Evolutionary conservation across 1,284 basidiomycete genomes (phyloP), one percentile per base, ranked within the genome.

Genomic region (Cystobasidiaceae sp.): DNA sequence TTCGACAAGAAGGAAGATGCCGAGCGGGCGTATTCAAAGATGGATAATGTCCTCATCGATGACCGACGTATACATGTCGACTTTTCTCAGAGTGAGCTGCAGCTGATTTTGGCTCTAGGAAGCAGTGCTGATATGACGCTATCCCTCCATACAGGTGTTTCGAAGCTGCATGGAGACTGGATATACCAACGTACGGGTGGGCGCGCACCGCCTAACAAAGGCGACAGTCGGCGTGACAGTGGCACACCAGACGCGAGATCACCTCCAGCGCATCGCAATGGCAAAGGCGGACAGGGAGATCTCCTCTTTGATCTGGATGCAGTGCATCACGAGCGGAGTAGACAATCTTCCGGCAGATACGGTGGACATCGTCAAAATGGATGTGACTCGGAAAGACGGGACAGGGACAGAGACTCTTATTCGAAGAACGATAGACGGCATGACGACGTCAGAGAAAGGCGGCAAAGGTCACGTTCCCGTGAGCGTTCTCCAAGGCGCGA

Each of bases 11-110:
- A 86, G 50, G 89, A 92, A 66, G 87, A 92, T 44, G 93, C 94
- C 1, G 94, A 98, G 76, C 86, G 92, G 86, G 94, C 92, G 15
- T 99, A 98, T 78, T 93, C 97, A 80, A 98, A 97, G 78, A 99
- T 99, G 94, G 94, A 98, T 77, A 97, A 97, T 74, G 94, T 98
- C 0, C 81, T 99, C 7, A 89, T 99, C n/a, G 94, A 99, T 76
- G 96, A 99, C 77, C 84, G 93, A 17, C 84, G 96, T 21, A 98
- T 99, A 75, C 97, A 94, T 89, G 94, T 99, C 68, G 93, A 97
- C 78, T 97, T 97, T 55, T 77, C 75, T 9, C 78, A 79, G 70
- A 65, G 86, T 88, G 70, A 69, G 84, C 64, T 39, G 27, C 8
- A 23, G 23, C 13, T n/a, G 11, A 37, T 44, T 44, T 34, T 21